phyloP scores from a whole-genome alignment of 2,329 filamentous ascomycete genomes.

The Camillea tinctor region DNA sequence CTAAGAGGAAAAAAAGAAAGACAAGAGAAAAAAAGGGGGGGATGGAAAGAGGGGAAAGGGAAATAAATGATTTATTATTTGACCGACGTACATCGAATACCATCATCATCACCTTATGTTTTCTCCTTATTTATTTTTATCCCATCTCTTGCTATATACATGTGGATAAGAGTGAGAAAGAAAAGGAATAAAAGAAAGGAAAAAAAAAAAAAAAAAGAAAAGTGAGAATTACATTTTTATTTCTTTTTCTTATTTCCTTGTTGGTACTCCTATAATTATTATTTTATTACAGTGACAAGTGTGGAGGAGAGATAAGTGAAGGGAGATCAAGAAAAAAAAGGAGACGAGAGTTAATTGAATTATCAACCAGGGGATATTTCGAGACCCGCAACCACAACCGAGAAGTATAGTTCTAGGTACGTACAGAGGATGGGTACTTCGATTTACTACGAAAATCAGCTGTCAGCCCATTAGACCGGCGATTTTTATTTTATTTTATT shows the following conservation, averaged over 20 bases:
- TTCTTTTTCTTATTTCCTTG: too few relatives aligned
- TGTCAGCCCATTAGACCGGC: background rate
- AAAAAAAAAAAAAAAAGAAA: too few relatives aligned
- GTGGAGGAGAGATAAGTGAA: background rate
- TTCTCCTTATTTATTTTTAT: too few relatives aligned
- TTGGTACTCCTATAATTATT: background rate
- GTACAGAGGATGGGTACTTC: background rate
- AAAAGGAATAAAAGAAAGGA: too few relatives aligned
- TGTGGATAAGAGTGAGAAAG: too few relatives aligned
- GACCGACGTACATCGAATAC: background rate
- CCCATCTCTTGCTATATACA: too few relatives aligned
- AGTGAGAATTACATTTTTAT: too few relatives aligned
- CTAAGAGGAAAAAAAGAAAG: background rate
- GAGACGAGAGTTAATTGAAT: background rate
- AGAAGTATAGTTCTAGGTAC: background rate
- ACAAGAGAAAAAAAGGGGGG: background rate
- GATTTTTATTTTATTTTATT: too few relatives aligned
- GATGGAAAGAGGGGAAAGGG: background rate
- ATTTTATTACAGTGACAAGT: background rate
- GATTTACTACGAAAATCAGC: background rate
- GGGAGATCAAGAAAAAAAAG: background rate
- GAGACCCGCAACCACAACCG: background rate
- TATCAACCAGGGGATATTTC: background rate
- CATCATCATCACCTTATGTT: too few relatives aligned
- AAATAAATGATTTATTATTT: background rate